Base-by-base conservation (phyloP, 495 filamentous ascomycete species). In the Pyrenopolyporus hunteri region DNA sequence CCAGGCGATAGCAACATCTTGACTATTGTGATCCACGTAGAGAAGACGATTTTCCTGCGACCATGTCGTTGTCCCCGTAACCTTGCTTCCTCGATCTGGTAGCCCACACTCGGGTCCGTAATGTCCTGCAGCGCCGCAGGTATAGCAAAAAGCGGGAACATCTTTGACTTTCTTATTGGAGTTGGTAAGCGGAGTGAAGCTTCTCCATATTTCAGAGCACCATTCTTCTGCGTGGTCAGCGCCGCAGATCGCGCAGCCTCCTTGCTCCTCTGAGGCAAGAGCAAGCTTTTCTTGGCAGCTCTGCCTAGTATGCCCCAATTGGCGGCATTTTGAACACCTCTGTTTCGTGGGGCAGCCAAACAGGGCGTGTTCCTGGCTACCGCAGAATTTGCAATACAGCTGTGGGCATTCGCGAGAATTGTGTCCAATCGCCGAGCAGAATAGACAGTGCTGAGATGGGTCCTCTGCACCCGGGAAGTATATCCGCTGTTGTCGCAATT, bases 121-220 rank as follows among this genome's bases (percentile, higher is more conserved):
- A 46, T 81, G 78, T 2, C 66, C 64, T 13, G 63, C 53, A 3
- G 33, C 48, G 17, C 77, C 78, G 50, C 78, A 81, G 23, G 50
- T 57, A 47, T 75, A 77, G 46, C 78, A 81, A 43, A 69, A 81
- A 0, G 67, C 49, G 0, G 76, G 75, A 6, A 81, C 58, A 19
- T 49, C 49, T 22, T 69, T 70, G 33, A 81, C 76, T 32, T 72
- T 78, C 28, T 57, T 71, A 19, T 58, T 49, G 4, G 25, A 44
- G 8, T 47, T 42, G 7, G 57, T 39, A 16, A 64, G 42, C 3
- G 61, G 60, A 4, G 33, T 40, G 53, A 73, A 81, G 17, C 58
- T 76, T 25, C 72, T 71, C 73, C 70, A 79, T n/a, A 77, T 63
- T 49, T 73, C 67, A 29, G 47, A 47, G 48, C 77, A 80, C 0